Evolutionary conservation across 2,329 filamentous ascomycete genomes (phyloP).

Genomic region (Apiospora aurea): DNA sequence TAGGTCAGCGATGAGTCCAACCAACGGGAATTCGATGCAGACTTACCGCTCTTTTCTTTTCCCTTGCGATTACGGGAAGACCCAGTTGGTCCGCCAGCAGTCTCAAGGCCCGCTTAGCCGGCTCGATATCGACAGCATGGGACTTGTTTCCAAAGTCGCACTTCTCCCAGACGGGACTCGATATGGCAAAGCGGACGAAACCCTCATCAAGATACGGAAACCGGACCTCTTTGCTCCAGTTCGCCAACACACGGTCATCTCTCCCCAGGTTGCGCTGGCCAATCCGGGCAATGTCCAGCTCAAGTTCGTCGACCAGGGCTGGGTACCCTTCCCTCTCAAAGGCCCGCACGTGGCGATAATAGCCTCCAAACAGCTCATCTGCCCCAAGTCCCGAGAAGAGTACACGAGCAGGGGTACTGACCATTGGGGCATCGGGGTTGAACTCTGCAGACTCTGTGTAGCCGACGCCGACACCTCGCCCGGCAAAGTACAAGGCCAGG

Average conservation of each 20-base stretch:
- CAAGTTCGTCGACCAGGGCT: constrained; percentile 81
- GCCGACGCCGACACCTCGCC: constrained; percentile 70
- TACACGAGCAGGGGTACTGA: constrained; percentile 75
- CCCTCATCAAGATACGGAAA: constrained; percentile 92
- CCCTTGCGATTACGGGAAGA: constrained; percentile 74
- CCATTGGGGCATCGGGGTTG: constrained; percentile 31
- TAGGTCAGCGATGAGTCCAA: constrained; percentile 32
- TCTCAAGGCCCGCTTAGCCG: constrained; percentile 82
- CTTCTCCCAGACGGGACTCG: constrained; percentile 79
- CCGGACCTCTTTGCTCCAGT: constrained; percentile 88
- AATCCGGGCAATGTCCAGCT: constrained; percentile 83
- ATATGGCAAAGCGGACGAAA: constrained; percentile 82
- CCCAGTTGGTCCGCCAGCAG: constrained; percentile 78
- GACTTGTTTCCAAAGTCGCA: constrained; percentile 76
- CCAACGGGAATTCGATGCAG: not conserved
- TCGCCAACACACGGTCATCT: constrained; percentile 88
- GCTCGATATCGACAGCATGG: constrained; percentile 62
- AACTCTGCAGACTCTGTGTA: constrained; percentile 41
- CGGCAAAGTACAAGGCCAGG: constrained; percentile 92
- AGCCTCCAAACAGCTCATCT: constrained; percentile 95
- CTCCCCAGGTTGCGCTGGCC: constrained; percentile 94
- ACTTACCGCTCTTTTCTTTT: constrained; percentile 90
- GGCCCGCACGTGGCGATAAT: constrained; percentile 81
- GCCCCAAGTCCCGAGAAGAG: constrained; percentile 92
- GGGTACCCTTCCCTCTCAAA: constrained; percentile 73